phyloP scores from a whole-genome alignment of 225 moss, liverwort and hornwort genomes.

The Physcomitrium patens region DNA sequence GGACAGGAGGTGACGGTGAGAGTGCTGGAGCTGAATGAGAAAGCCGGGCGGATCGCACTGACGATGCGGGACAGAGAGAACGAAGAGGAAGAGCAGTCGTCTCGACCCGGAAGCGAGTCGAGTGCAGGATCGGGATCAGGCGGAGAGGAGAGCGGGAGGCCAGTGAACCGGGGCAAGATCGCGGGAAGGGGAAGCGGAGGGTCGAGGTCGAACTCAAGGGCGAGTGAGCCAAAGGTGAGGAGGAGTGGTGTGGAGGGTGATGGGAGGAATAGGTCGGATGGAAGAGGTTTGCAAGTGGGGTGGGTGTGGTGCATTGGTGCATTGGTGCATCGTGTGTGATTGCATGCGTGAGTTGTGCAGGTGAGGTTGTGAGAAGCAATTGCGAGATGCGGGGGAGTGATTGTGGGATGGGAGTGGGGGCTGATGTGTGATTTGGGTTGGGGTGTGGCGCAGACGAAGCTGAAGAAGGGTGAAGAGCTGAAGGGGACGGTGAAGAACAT shows the following conservation, averaged over 20 bases:
- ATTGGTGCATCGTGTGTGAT: no score
- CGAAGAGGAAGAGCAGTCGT: conserved; percentile 27
- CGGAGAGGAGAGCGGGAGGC: conserved; percentile 57
- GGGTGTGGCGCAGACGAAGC: conserved; percentile 51
- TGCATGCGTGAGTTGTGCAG: no score
- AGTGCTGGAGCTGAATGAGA: conserved; percentile 53
- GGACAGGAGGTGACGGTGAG: conserved; percentile 65
- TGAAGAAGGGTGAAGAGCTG: conserved; percentile 81
- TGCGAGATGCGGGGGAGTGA: no score
- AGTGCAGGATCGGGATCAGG: neutral
- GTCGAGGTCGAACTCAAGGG: conserved; percentile 45
- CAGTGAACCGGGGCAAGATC: conserved; percentile 72
- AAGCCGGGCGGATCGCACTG: conserved; percentile 58
- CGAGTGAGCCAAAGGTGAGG: conserved; percentile 47
- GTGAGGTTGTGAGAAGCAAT: no score
- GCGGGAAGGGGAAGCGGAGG: conserved; percentile 66
- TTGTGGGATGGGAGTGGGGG: no score
- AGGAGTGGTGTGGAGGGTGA: neutral
- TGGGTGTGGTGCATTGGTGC: no score
- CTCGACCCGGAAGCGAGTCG: conserved; percentile 9
- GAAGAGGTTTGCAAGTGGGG: no score
- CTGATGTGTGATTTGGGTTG: neutral
- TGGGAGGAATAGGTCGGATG: no score
- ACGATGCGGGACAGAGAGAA: conserved; percentile 54
- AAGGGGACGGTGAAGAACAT: conserved; percentile 94